A percentile compares a stretch with the other conserved stretches of the same genome.
phyloP scores from a whole-genome alignment of 345 rosid species.

The Camelina neglecta region DNA sequence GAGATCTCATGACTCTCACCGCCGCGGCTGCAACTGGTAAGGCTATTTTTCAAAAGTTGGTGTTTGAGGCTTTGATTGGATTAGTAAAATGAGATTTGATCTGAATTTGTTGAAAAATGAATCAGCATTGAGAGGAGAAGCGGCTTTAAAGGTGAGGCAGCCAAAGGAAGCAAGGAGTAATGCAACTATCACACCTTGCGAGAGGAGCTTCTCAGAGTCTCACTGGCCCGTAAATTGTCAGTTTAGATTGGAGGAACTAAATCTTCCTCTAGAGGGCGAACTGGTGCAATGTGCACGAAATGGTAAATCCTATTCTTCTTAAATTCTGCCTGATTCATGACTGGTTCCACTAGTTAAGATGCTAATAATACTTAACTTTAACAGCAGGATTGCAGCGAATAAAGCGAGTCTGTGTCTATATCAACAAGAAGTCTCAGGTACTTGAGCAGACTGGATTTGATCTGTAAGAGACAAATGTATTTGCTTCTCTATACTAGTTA shows the following conservation, averaged over 20 bases:
- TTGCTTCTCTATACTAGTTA: neutral
- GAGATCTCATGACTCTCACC: slow-evolving; percentile 88
- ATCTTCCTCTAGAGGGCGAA: slow-evolving; percentile 29
- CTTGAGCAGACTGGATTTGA: neutral
- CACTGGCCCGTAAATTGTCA: slow-evolving; percentile 43
- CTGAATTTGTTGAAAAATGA: neutral
- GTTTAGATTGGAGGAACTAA: slow-evolving; percentile 19
- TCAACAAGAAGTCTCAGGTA: slow-evolving; percentile 49
- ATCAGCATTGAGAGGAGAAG: slow-evolving; percentile 83
- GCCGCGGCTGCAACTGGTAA: slow-evolving; percentile 90
- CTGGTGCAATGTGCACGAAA: slow-evolving; percentile 30
- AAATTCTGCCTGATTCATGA: neutral
- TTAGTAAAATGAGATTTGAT: slow-evolving; percentile 12
- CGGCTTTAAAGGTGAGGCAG: slow-evolving; percentile 62
- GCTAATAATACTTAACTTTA: neutral
- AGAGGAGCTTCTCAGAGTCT: slow-evolving; percentile 53
- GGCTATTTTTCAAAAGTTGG: neutral
- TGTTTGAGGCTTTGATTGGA: slow-evolving; percentile 4
- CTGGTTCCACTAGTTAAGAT: slow-evolving; percentile 15
- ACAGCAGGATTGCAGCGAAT: slow-evolving; percentile 37
- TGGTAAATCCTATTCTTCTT: slow-evolving; percentile 33
- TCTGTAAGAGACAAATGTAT: neutral
- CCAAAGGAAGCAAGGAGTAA: slow-evolving; percentile 78
- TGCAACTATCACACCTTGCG: slow-evolving; percentile 79
- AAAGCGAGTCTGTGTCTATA: slow-evolving; percentile 37